Evolutionary conservation across 2,329 filamentous ascomycete species (phyloP).

Genomic region (Colletotrichum lindemuthianum): DNA sequence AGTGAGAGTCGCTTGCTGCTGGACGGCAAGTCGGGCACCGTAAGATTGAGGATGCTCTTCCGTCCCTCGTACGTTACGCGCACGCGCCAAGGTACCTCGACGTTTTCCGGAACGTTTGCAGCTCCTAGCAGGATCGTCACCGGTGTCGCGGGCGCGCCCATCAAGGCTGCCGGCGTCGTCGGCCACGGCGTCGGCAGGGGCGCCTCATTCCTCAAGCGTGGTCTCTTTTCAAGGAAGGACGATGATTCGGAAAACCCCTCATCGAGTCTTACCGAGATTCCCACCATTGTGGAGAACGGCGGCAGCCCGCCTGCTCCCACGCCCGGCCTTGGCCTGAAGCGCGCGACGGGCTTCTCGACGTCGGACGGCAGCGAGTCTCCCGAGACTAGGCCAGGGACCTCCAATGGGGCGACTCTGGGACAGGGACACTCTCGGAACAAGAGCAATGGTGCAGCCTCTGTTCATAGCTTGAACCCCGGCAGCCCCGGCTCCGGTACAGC

Average conservation of each 20-base stretch:
- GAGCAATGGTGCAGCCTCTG: slow-evolving; percentile 73
- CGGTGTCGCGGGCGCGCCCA: slow-evolving; percentile 83
- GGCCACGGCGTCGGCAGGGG: slow-evolving; percentile 87
- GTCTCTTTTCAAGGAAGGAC: slow-evolving; percentile 79
- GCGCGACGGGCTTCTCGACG: slow-evolving; percentile 50
- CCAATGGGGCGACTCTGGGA: slow-evolving; percentile 42
- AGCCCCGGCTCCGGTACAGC: slow-evolving; percentile 78
- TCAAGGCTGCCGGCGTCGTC: slow-evolving; percentile 82
- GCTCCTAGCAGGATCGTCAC: slow-evolving; percentile 88
- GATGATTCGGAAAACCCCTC: slow-evolving; percentile 58
- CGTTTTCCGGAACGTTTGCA: slow-evolving; percentile 90
- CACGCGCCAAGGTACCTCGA: slow-evolving; percentile 87
- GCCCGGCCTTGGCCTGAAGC: slow-evolving; percentile 50
- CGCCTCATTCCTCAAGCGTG: slow-evolving; percentile 88
- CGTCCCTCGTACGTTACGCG: slow-evolving; percentile 91
- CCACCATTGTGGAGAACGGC: slow-evolving; percentile 56
- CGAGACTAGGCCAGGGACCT: slow-evolving; percentile 45
- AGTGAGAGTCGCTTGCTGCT: slow-evolving; percentile 79
- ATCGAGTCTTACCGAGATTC: slow-evolving; percentile 47
- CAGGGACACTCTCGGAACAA: slow-evolving; percentile 59
- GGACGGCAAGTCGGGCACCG: slow-evolving; percentile 87
- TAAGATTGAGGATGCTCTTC: slow-evolving; percentile 89
- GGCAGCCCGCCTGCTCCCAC: slow-evolving; percentile 45
- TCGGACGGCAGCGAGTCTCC: slow-evolving; percentile 37
- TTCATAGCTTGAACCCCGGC: slow-evolving; percentile 69